Conservation (phyloP, 2,329 filamentous ascomycete genomes). For the Aspergillus sp. region DNA sequence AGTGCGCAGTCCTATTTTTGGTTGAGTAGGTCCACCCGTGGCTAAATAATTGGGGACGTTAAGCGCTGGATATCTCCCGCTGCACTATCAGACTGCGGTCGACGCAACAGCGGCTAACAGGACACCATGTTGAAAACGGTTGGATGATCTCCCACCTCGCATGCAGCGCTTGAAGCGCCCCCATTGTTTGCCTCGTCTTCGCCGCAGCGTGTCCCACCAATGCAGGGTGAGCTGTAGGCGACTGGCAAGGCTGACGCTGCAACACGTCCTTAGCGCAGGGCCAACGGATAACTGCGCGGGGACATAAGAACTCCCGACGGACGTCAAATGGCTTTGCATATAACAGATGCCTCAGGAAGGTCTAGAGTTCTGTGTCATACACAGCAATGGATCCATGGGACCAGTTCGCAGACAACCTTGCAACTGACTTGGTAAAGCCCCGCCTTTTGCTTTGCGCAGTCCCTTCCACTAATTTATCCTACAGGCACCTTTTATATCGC, state of each 20-base stretch:
- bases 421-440: slow-evolving; percentile 37
- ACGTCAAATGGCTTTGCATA: neutral
- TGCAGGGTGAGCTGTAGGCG: slow-evolving; percentile 4
- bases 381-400: slow-evolving; percentile 24
- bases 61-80: neutral
- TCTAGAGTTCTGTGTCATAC: slow-evolving; percentile 15
- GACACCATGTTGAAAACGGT: neutral
- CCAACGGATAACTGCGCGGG: neutral
- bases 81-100: neutral
- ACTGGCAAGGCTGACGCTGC: slow-evolving; percentile 9
- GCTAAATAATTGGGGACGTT: neutral
- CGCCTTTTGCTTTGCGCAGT: neutral
- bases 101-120: neutral
- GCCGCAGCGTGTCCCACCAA: neutral
- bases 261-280: neutral
- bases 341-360: slow-evolving; percentile 15
- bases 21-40: neutral
- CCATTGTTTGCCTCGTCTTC: neutral
- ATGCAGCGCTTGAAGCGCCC: neutral
- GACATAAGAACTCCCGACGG: neutral
- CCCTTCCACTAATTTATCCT: neutral
- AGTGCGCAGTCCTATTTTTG: neutral
- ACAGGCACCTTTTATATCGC: slow-evolving; percentile 34
- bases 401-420: slow-evolving; percentile 39
- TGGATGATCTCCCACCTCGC: neutral